phyloP scores from a whole-genome alignment of 176 grass and related monocot genomes.

The Puya raimondii region DNA sequence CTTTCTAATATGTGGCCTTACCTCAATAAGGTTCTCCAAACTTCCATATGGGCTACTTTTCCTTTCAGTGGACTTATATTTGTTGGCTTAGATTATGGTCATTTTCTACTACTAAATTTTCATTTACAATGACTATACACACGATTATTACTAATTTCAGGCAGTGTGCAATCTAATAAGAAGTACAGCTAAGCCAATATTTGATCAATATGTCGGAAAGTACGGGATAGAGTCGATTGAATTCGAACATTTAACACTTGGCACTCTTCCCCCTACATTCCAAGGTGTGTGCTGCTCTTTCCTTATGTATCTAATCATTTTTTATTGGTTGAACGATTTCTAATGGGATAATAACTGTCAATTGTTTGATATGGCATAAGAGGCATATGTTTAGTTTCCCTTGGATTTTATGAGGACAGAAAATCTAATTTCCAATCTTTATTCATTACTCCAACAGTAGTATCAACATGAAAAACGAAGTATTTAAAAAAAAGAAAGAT shows the following conservation, averaged over 20 bases:
- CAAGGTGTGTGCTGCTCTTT: constrained; percentile 49
- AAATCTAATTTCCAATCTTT: too few relatives aligned
- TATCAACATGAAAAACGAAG: too few relatives aligned
- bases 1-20: constrained; percentile 76
- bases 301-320: neutral
- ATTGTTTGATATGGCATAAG: neutral
- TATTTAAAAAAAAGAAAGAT: too few relatives aligned
- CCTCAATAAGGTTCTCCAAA: constrained; percentile 71
- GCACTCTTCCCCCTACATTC: constrained; percentile 64
- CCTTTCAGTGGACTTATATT: neutral
- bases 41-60: constrained; percentile 30
- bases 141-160: constrained; percentile 27
- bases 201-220: constrained; percentile 72
- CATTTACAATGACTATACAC: neutral
- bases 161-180: constrained; percentile 81
- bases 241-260: constrained; percentile 63
- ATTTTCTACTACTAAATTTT: neutral
- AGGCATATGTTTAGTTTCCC: too few relatives aligned
- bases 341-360: neutral
- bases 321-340: neutral
- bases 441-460: too few relatives aligned
- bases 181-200: constrained; percentile 48
- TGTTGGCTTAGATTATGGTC: neutral
- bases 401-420: too few relatives aligned
- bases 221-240: constrained; percentile 81